Evolutionary conservation across 768 basidiomycete species (phyloP), one percentile per base, ranked within the genome.

Genomic region (Hypholoma sublateritium): DNA sequence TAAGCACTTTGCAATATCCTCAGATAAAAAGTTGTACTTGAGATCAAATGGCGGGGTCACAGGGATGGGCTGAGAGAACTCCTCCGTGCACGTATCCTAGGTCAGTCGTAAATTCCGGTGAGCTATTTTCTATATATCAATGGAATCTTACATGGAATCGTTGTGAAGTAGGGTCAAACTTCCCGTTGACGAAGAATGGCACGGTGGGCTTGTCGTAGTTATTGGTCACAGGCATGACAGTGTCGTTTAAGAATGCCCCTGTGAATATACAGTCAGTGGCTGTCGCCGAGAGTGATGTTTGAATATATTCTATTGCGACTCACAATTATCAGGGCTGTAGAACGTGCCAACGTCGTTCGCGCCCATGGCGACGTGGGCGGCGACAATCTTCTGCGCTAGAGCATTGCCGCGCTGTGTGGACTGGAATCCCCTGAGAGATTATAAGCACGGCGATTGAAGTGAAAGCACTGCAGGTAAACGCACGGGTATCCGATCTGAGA

Each of bases 331-430:
- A 3, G 77, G 71, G 2, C 78, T 68, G 61, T 85, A 86, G 70
- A 76, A 81, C 1, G 71, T 63, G 16, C 74, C 58, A 1, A 56
- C 22, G 32, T 59, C 68, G 43, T 76, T 69, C 5, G 80, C 60
- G 0, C 78, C 75, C 34, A 77, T 69, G 2, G 69, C 72, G 43
- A 87, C 84, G 61, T 80, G 78, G 2, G 77, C 74, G 12, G 74
- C 74, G 9, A 86, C 70, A 39, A 87, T 83, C 67, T 83, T 85
- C 59, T 81, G 77, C 2, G 86, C 85, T 5, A 87, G 75, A 4
- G 78, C 70, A 59, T 81, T 85, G 7, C 77, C 84, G 22, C 85
- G 80, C 22, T 68, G 70, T 8, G 77, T 79, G 2, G 84, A 81
- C 49, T 81, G 74, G 69, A 85, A 87, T 4, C 85, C 84, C 3